phyloP scores from a whole-genome alignment of 2,329 filamentous ascomycete species.

The Ophidiomyces ophidiicola region DNA sequence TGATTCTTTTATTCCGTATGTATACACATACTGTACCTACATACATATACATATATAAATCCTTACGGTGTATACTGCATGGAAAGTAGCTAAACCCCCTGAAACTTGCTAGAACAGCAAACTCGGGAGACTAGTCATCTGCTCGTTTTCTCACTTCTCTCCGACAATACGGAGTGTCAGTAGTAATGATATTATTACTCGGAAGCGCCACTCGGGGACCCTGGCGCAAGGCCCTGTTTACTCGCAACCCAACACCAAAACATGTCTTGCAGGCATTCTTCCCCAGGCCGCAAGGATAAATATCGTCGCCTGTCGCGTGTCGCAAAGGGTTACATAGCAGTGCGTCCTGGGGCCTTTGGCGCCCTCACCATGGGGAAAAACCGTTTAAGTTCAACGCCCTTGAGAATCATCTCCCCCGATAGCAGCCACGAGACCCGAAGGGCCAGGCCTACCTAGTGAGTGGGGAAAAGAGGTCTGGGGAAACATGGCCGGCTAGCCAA shows the following conservation, averaged over 20 bases:
- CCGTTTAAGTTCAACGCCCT: neutral
- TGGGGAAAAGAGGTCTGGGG: slow-evolving; percentile 2
- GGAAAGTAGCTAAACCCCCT: no score
- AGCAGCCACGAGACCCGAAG: slow-evolving; percentile 1
- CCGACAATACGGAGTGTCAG: no score
- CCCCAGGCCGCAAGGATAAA: slow-evolving; percentile 6
- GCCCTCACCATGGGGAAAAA: neutral
- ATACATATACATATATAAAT: no score
- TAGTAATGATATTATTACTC: neutral
- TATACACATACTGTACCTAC: no score
- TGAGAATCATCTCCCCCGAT: neutral
- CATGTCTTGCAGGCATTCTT: slow-evolving; percentile 9
- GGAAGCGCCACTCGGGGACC: neutral
- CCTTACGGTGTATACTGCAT: no score
- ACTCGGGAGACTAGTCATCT: neutral
- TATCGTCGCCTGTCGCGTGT: slow-evolving; percentile 9
- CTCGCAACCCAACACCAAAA: slow-evolving; percentile 1
- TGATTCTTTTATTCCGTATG: no score
- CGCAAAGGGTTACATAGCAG: slow-evolving; percentile 9
- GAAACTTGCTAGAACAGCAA: neutral
- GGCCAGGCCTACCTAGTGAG: neutral
- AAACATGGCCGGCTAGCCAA: neutral
- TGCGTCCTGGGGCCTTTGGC: slow-evolving; percentile 2
- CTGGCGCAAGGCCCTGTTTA: slow-evolving; percentile 3
- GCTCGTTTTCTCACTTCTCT: no score